Base-by-base conservation (phyloP, 2,329 filamentous ascomycete species). In the Arthroderma sp. region DNA sequence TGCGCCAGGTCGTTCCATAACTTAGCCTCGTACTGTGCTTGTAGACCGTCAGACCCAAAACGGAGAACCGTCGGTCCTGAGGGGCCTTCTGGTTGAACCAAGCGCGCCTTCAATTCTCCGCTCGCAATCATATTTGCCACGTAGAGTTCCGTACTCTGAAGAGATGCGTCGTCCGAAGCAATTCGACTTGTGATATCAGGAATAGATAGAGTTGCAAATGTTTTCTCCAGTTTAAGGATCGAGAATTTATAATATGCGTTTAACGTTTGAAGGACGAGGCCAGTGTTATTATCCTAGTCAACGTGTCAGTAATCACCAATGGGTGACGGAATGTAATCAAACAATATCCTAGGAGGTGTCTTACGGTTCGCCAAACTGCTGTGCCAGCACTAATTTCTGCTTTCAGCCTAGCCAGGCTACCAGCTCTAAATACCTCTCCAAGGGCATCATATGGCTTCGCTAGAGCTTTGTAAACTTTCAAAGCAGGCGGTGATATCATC, bases 221-320 rank as follows among this genome's bases (percentile, higher is more conserved):
- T 79, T 43, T 76, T 74, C 38, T 80, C 78, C 28, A 96, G 70
- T 47, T 78, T 78, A 31, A 81, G 69, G 46, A 96, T 77, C 48
- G 83, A 80, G 67, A 82, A 86, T 54, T 80, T 78, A 53, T 83
- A 78, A 57, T 88, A 85, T 6, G 83, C 78, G 15, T 74, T 67
- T 34, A 82, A 61, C 7, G 89, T 80, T 58, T 85, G 78, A 4
- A 69, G 65, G 8, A 94, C 70, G 9, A 96, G 73, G 3, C 80
- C 76, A 3, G 67, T 61, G 55, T 93, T 96, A 39, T 77, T 76
- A 54, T 96, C 87, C 52, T 75, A 46, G 44, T 52, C 53, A 15
- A n/a, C 22, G 15, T 43, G 38, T 29, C 29, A 29, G 10, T n/a
- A 9, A 9, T 8, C 6, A 38, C 7, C 31, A 36, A 41, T 28